Percentiles rank a stretch among this genome's conserved stretches.
Conservation (phyloP, 345 rosid genomes). For the Salix dunnii region DNA sequence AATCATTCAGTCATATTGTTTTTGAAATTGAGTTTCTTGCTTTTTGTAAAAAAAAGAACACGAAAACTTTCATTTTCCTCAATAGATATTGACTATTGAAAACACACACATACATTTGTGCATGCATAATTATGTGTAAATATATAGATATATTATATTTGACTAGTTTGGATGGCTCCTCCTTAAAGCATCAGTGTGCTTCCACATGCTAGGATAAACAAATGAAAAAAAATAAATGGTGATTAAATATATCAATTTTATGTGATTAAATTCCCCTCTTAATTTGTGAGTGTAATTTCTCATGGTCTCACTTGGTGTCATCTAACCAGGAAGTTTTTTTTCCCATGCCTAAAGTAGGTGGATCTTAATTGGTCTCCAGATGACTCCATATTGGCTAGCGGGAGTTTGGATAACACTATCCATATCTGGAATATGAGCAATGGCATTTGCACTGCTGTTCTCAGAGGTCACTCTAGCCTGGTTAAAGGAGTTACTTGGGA, state of each 20-base stretch:
- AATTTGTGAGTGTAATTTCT: constrained; percentile 12
- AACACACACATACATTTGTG: background rate
- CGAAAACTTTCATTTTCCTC: background rate
- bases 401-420: constrained; percentile 93
- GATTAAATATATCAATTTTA: background rate
- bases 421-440: constrained; percentile 94
- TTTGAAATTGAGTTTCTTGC: background rate
- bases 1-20: background rate
- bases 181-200: background rate
- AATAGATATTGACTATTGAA: background rate
- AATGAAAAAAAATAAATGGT: background rate
- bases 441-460: constrained; percentile 95
- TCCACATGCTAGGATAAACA: background rate
- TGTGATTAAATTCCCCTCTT: background rate
- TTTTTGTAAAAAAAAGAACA: background rate
- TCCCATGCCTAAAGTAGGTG: constrained; percentile 88
- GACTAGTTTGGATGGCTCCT: background rate
- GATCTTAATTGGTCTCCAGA: constrained; percentile 99
- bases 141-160: background rate
- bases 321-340: constrained; percentile 42
- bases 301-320: constrained; percentile 10
- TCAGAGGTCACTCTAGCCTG: constrained; percentile 93
- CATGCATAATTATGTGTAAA: too few relatives aligned
- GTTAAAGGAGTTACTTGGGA: constrained; percentile 99
- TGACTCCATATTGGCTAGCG: constrained; percentile 92